Evolutionary conservation across 2,329 filamentous ascomycete genomes (phyloP).

Genomic region (Aspergillus glaucus): DNA sequence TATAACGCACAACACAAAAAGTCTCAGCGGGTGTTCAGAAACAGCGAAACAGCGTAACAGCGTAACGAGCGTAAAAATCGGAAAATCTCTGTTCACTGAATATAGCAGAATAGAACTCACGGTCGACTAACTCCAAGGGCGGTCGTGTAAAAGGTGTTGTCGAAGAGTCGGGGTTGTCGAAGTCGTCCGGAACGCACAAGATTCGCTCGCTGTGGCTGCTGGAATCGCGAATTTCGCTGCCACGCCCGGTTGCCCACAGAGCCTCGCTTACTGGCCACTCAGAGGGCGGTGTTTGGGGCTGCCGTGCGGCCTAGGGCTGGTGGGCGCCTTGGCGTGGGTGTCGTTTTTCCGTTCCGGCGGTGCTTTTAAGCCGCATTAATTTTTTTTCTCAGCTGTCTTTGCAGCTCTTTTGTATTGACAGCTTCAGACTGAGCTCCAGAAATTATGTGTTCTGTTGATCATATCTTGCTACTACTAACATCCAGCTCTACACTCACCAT

Average conservation of each 20-base stretch:
- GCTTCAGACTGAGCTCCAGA: constrained; percentile 2
- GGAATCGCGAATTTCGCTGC: constrained; percentile 34
- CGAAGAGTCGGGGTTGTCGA: constrained; percentile 33
- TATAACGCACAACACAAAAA: constrained; percentile 21
- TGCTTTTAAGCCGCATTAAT: constrained; percentile 19
- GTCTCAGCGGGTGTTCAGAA: constrained; percentile 18
- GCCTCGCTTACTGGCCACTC: constrained; percentile 38
- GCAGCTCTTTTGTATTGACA: not conserved
- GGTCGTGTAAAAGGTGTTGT: constrained; percentile 31
- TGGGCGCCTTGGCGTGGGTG: constrained; percentile 8
- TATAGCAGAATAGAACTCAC: constrained; percentile 25
- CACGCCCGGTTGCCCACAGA: constrained; percentile 26
- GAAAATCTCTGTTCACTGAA: not conserved
- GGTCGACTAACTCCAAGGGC: constrained; percentile 35
- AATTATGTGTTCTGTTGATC: constrained; percentile 13
- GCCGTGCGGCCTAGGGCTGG: constrained; percentile 32
- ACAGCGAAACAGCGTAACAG: not conserved
- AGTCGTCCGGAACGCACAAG: constrained; percentile 29
- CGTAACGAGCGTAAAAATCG: not conserved
- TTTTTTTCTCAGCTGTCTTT: constrained; percentile 6
- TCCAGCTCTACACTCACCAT: not conserved
- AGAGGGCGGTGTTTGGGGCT: constrained; percentile 10
- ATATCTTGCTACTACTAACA: not conserved
- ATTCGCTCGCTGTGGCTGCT: constrained; percentile 20
- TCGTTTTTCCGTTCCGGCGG: constrained; percentile 21